These are phyloP conservation scores for Fusarium pseudocircinatum DNA, from an alignment of 2,329 filamentous ascomycete genomes.

Conservation along the genomic window DNA sequence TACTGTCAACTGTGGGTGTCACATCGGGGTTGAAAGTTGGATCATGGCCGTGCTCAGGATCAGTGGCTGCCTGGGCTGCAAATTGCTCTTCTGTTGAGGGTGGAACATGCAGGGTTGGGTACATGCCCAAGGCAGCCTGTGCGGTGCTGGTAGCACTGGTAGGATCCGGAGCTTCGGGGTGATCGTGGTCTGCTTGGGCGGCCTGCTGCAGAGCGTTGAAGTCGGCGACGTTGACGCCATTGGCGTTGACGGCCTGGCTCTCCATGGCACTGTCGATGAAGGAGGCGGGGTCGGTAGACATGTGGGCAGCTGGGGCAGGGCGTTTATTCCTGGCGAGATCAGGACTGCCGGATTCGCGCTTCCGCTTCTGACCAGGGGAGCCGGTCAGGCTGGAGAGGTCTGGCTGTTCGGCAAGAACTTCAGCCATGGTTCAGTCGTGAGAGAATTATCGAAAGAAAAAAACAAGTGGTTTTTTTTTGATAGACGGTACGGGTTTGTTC, in stretches of 20 bases:
- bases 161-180: slow-evolving; percentile 59
- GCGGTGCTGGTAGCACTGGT: slow-evolving; percentile 67
- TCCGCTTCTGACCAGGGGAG: slow-evolving; percentile 64
- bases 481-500: not conserved
- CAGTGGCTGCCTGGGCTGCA: slow-evolving; percentile 59
- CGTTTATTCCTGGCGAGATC: slow-evolving; percentile 62
- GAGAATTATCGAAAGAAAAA: not conserved
- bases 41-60: slow-evolving; percentile 49
- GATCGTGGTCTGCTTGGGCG: slow-evolving; percentile 57
- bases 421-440: slow-evolving; percentile 54
- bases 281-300: slow-evolving; percentile 59
- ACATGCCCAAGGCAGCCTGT: slow-evolving; percentile 68
- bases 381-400: slow-evolving; percentile 55
- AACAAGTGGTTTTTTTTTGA: not conserved
- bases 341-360: slow-evolving; percentile 63
- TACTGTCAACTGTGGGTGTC: slow-evolving; percentile 44
- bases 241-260: slow-evolving; percentile 50
- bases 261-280: slow-evolving; percentile 67
- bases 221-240: slow-evolving; percentile 61
- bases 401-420: slow-evolving; percentile 58
- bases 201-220: slow-evolving; percentile 67
- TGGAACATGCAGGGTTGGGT: slow-evolving; percentile 67
- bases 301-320: slow-evolving; percentile 55
- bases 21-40: slow-evolving; percentile 47
- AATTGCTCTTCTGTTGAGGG: slow-evolving; percentile 68